Base-by-base conservation (phyloP, 2,329 filamentous ascomycete genomes). In the Coniochaeta ligniaria region DNA sequence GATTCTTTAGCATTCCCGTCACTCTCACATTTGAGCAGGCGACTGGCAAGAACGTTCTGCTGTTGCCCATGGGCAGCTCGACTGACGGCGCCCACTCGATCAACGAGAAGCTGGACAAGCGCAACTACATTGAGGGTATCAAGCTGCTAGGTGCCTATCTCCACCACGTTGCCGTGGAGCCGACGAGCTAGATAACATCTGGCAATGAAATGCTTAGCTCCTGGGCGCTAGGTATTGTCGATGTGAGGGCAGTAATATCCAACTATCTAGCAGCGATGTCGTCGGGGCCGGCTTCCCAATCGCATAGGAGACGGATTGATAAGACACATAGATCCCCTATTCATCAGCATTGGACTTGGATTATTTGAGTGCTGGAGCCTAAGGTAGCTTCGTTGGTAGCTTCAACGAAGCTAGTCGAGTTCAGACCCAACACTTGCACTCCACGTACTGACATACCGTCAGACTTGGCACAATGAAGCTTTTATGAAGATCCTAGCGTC, bases 11-110 rank as follows among this genome's bases (percentile, higher is more conserved):
- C 76, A 99, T 99, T 69, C 95, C 95, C 3, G 92, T 99, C 59
- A 99, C 95, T 8, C 79, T 99, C 70, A 98, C 92, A 1, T 99
- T 99, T 73, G 95, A 99, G 80, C 88, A 97, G 79, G 93, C 95
- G 20, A 96, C 94, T 7, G 92, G 93, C 71, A 99, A 99, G 88
- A 99, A 98, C 71, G 94, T 98, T 47, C 80, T 99, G 61, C 80
- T 99, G 66, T 78, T 99, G 67, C 95, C 95, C 35, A 98, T 99
- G 95, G 95, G 95, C 54, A 96, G 91, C 80, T 96, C 91, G 50
- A 99, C 94, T 1, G 95, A 98, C 74, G 93, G 91, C 47, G 95
- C 95, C 8, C 95, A 99, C 78, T 96, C 92, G 36, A 96, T 97
- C 77, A 99, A 99, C 75, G 95, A 98, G 85, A 97, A 96, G 83